Percentiles rank a stretch among this genome's conserved stretches.
Evolutionary conservation across 2,329 filamentous ascomycete species (phyloP).

Genomic region (Exutisphaerella laricina): DNA sequence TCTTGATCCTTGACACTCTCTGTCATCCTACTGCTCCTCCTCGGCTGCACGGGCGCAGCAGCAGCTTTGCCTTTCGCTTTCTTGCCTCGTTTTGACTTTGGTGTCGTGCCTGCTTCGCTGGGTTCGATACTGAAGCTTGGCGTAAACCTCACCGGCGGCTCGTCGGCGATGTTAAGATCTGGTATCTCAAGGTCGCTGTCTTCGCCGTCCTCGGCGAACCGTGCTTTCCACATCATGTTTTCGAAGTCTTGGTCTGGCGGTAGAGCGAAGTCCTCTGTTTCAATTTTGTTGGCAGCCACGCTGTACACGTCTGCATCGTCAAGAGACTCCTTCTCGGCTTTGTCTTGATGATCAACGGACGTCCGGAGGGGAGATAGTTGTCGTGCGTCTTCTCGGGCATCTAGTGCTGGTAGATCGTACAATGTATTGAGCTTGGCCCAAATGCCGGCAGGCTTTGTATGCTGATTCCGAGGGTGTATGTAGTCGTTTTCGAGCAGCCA

Average conservation of each 20-base stretch:
- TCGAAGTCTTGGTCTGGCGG: constrained; percentile 37
- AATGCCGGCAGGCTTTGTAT: constrained; percentile 85
- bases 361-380: constrained; percentile 39
- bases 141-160: constrained; percentile 31
- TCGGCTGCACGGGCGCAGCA: constrained; percentile 14
- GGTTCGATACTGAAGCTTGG: constrained; percentile 30
- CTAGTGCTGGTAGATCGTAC: constrained; percentile 80
- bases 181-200: constrained; percentile 27
- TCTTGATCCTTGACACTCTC: constrained; percentile 26
- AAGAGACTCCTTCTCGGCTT: constrained; percentile 37
- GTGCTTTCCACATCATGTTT: constrained; percentile 40
- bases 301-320: constrained; percentile 36
- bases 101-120: constrained; percentile 20
- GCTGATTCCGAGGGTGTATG: constrained; percentile 39
- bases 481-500: constrained; percentile 32
- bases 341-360: constrained; percentile 30
- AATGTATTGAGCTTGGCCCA: constrained; percentile 80
- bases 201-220: constrained; percentile 26
- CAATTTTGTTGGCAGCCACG: constrained; percentile 33
- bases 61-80: constrained; percentile 10
- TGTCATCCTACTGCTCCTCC: constrained; percentile 26
- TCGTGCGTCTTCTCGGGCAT: constrained; percentile 68
- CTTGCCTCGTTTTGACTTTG: constrained; percentile 16
- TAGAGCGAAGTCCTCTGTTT: constrained; percentile 39
- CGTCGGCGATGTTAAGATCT: constrained; percentile 30